Evolutionary conservation across 176 grass and related monocot species (phyloP).

Genomic region (Dendrocalamus sinicus): DNA sequence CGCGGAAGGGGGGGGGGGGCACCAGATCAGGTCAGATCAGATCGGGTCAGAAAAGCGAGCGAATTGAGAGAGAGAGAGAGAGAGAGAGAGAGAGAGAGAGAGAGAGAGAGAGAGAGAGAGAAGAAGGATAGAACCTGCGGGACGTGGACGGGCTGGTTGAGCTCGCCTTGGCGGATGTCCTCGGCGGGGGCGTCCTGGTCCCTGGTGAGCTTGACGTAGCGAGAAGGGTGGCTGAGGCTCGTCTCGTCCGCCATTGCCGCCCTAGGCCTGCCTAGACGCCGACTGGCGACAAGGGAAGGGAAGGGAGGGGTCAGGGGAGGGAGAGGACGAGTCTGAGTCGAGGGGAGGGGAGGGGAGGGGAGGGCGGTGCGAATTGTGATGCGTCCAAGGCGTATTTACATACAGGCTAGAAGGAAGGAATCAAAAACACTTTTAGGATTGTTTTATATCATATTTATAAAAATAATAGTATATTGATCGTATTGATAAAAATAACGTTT

Average conservation of each 20-base stretch:
- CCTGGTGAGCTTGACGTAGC: slow-evolving; percentile 90
- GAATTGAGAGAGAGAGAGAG: not conserved
- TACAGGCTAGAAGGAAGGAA: too few species aligned
- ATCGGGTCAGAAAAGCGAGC: not conserved
- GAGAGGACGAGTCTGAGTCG: too few species aligned
- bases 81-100: too few species aligned
- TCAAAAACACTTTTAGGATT: too few species aligned
- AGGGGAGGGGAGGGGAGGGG: too few species aligned
- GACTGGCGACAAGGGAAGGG: not conserved
- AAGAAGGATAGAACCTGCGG: slow-evolving; percentile 52
- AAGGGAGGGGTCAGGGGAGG: not conserved
- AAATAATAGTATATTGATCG: too few species aligned
- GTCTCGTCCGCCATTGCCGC: slow-evolving; percentile 64
- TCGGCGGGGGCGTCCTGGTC: slow-evolving; percentile 83
- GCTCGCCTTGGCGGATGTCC: slow-evolving; percentile 85
- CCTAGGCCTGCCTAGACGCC: not conserved
- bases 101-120: too few species aligned
- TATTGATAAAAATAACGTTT: too few species aligned
- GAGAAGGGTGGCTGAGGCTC: slow-evolving; percentile 51
- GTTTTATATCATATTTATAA: too few species aligned
- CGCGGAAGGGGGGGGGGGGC: not conserved
- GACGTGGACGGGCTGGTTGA: slow-evolving; percentile 92
- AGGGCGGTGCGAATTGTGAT: too few species aligned
- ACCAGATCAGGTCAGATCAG: slow-evolving; percentile 4
- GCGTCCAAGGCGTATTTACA: too few species aligned